Percentiles rank a stretch among this genome's conserved stretches.
Conservation (phyloP, 805 yeast genomes). For the Starmera amethionina region DNA sequence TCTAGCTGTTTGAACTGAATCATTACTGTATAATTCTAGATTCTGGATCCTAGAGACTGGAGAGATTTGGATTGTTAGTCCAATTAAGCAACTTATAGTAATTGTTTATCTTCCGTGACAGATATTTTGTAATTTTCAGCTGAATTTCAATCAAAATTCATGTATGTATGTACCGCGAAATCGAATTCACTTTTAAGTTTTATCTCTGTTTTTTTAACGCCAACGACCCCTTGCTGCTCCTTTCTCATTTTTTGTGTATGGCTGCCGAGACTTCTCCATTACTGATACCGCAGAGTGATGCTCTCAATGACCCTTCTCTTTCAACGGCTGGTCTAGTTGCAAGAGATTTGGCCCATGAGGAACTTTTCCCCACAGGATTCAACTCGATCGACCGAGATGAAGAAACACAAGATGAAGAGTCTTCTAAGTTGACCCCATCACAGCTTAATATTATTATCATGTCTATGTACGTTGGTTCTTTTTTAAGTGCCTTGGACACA, state of each 20-base stretch:
- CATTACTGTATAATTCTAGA: too few relatives aligned
- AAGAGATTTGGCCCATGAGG: constrained; percentile 8
- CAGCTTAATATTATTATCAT: constrained; percentile 19
- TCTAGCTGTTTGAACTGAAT: too few relatives aligned
- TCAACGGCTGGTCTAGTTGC: constrained; percentile 11
- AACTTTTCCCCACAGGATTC: background rate
- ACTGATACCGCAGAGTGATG: background rate
- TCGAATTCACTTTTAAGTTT: too few relatives aligned
- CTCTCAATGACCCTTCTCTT: constrained; percentile 10
- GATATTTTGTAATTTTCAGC: too few relatives aligned
- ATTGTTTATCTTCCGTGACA: too few relatives aligned
- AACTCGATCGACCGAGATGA: background rate
- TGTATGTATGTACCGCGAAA: too few relatives aligned
- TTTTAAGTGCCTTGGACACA: constrained; percentile 51
- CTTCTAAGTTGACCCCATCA: background rate
- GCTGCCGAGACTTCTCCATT: constrained; percentile 1
- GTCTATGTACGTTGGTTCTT: constrained; percentile 32
- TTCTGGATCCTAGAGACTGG: too few relatives aligned
- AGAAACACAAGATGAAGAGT: background rate
- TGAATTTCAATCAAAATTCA: too few relatives aligned
- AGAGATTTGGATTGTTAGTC: too few relatives aligned
- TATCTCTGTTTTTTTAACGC: background rate
- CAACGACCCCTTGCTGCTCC: too few relatives aligned
- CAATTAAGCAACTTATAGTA: too few relatives aligned
- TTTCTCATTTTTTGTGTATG: too few relatives aligned